These are phyloP conservation scores for Calvatia gigantea DNA, from an alignment of 768 basidiomycete species.

Conservation along the genomic window DNA sequence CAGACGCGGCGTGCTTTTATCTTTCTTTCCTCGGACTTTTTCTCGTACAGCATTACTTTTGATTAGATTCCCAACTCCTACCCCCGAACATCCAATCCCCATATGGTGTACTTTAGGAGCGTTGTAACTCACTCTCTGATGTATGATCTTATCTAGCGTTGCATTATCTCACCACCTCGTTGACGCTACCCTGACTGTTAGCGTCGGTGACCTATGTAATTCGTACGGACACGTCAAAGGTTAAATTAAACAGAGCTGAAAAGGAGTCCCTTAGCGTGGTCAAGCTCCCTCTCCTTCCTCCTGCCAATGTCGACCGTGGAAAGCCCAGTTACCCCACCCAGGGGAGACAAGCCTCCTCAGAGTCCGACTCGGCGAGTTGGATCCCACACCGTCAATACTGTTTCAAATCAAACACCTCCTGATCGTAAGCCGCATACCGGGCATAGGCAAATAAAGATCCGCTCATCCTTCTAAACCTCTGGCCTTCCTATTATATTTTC, in stretches of 20 bases:
- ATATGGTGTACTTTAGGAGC: no score
- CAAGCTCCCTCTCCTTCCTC: neutral
- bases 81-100: no score
- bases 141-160: neutral
- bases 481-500: conserved; percentile 15
- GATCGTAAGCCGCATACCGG: conserved; percentile 27
- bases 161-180: neutral
- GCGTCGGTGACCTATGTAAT: neutral
- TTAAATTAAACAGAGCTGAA: neutral
- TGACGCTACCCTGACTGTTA: neutral
- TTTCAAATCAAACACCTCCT: conserved; percentile 19
- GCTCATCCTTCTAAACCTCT: neutral
- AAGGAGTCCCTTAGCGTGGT: neutral
- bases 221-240: neutral
- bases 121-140: neutral
- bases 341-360: neutral
- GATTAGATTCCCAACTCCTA: neutral
- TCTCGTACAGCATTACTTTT: no score
- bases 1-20: no score
- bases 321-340: neutral
- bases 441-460: neutral
- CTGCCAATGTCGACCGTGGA: neutral
- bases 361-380: neutral
- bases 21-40: neutral
- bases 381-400: neutral